Evolutionary conservation across 2,329 filamentous ascomycete species (phyloP), one percentile per base, ranked within the genome.

Genomic region (Leptodontidium sp.): DNA sequence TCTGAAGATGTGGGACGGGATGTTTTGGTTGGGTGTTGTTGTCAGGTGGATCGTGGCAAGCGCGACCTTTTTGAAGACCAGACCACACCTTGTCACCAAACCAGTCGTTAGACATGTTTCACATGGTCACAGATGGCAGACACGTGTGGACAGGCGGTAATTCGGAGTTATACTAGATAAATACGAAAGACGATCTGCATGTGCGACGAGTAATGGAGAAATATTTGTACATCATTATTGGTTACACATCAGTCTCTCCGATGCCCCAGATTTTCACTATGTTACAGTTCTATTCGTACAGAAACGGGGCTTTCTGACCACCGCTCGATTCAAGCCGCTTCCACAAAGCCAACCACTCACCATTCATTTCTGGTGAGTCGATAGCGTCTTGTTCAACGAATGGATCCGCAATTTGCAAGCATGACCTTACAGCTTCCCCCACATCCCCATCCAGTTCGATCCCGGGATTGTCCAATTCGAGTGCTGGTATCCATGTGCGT

Each of bases 401-500:
- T 0, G 86, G 86, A 71, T 91, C 86, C 0, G 85, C 87, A 8
- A 88, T 75, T 2, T 15, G 70, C 43, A 92, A 80, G 75, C 89
- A 91, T 0, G 80, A 78, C 75, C 84, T 81, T n/a, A 91, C 73
- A 1, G 84, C 79, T 1, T 79, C 68, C 59, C 82, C 82, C 5
- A 92, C 72, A 1, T 77, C 68, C 1, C 81, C 83, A 9, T 80
- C 70, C 0, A 85, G 79, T 29, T 71, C 64, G 17, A 92, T 82
- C 0, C 81, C 79, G 1, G 85, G 84, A 0, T 82, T 70, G 75
- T 92, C 89, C 58, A 79, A 77, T 21, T 81, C 70, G 86, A 92
- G 90, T 75, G 90, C 87, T 1, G 84, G 82, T n/a, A 87, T 82
- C 75, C 85, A 86, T 70, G 81, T 83, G n/a, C 83, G 84, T 70